Base-by-base conservation (phyloP, 1,284 basidiomycete species). In the Microbotryum violaceum region DNA sequence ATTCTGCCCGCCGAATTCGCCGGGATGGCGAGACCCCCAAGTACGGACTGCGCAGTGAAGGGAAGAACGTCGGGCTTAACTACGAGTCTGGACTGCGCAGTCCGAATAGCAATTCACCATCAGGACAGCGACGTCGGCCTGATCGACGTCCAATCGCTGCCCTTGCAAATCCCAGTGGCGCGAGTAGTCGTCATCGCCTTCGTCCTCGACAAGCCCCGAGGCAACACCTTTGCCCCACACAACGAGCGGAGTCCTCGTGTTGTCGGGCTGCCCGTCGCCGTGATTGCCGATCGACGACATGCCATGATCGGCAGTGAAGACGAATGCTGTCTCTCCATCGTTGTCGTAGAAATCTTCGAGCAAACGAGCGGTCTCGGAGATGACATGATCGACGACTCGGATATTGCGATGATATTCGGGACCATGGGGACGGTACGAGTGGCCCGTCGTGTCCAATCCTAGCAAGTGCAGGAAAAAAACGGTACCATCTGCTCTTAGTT, bases 241-340 rank as follows among this genome's bases (percentile, higher is more conserved):
- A n/a, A 92, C 79, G 20, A 91, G 78, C 20, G 89, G 89, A 0
- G 89, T 92, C 25, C 88, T 83, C 6, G 90, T 91, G 69, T 87
- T 91, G 74, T 92, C 89, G 0, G 89, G 89, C 69, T 92, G 85
- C 33, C 90, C 90, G 70, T 93, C 90, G 3, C 90, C 90, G 65
- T 93, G 90, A 71, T 91, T 93, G 29, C 90, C 90, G 60, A 91
- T 87, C 49, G 9, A 49, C 49, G 86, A 88, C 90, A 93, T 93
- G 6, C 90, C 90, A 72, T 93, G 90, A 73, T 93, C 90, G 0
- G 91, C 88, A 4, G 88, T 91, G 73, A 93, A 91, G 48, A 93
- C 76, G 70, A 82, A 93, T 47, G 83, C 84, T 0, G 90, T 92
- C 56, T 85, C 81, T 31, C 73, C 72, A 27, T 83, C 76, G 60